Percentiles rank a stretch among this genome's conserved stretches.
These are phyloP conservation scores for Aspergillus mulundensis DNA, from an alignment of 495 filamentous ascomycete species.

Conservation along the genomic window DNA sequence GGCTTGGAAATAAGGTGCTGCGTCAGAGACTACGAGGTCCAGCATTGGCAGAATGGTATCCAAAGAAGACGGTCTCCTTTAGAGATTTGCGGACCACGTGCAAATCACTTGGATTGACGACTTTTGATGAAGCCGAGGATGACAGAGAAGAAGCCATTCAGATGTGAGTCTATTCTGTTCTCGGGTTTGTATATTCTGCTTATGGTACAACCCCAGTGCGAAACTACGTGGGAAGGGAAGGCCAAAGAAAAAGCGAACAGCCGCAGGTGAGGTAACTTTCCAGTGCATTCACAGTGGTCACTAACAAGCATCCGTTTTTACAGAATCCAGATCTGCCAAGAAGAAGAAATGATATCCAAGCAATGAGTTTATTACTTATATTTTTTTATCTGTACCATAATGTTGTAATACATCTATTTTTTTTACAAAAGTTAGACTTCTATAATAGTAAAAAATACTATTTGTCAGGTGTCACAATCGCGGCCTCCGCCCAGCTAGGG, in stretches of 20 bases:
- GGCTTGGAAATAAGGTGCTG: constrained; percentile 83
- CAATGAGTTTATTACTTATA: background rate
- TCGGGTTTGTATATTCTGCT: background rate
- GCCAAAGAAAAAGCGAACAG: constrained; percentile 82
- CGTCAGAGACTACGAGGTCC: constrained; percentile 80
- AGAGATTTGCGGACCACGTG: constrained; percentile 57
- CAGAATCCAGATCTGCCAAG: constrained; percentile 40
- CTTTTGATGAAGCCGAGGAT: constrained; percentile 70
- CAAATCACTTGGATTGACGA: constrained; percentile 53
- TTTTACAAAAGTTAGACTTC: too few species aligned
- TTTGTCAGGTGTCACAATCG: too few species aligned
- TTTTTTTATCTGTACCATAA: background rate
- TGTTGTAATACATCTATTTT: background rate
- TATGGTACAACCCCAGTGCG: constrained; percentile 37
- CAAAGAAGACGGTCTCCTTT: constrained; percentile 63
- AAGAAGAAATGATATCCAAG: constrained; percentile 36
- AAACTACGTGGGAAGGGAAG: constrained; percentile 81
- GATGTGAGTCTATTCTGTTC: constrained; percentile 42
- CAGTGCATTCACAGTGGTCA: background rate
- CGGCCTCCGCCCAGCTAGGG: too few species aligned
- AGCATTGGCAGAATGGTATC: constrained; percentile 79
- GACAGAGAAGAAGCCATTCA: constrained; percentile 73
- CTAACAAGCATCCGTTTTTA: background rate
- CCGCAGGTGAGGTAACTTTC: constrained; percentile 49
- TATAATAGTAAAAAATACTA: too few species aligned